A percentile compares a stretch with the other conserved stretches of the same genome.
These are phyloP conservation scores for Dimargaris verticillata DNA, from an alignment of 192 early-diverging fungal species.

Conservation along the genomic window DNA sequence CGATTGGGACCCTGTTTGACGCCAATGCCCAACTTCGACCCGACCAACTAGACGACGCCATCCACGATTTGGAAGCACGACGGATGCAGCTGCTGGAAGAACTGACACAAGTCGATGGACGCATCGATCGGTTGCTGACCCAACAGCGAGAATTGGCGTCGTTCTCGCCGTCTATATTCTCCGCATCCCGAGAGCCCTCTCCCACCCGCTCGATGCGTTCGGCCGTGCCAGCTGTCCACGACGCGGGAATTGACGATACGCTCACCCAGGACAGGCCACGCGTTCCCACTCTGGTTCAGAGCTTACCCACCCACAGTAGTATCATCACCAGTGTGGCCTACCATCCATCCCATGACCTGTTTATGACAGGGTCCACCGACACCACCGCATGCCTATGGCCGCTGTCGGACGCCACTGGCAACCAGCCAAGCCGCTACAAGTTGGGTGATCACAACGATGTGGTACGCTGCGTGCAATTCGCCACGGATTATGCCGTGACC, in stretches of 20 bases:
- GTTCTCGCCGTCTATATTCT: neutral
- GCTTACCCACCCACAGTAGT: conserved; percentile 1
- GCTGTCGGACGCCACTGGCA: conserved; percentile 25
- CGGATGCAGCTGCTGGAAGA: neutral
- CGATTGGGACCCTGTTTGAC: no score
- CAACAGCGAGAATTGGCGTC: neutral
- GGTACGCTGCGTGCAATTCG: conserved; percentile 21
- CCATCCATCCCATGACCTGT: conserved; percentile 31
- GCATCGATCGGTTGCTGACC: neutral
- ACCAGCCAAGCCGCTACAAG: conserved; percentile 18
- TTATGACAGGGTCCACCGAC: conserved; percentile 51
- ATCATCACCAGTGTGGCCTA: conserved; percentile 35
- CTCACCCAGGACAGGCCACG: neutral
- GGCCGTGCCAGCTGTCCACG: neutral
- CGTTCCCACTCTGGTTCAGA: neutral
- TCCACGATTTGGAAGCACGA: neutral
- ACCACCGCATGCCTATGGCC: conserved; percentile 53
- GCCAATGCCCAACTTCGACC: no score
- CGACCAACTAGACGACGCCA: conserved; percentile 5
- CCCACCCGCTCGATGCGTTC: neutral
- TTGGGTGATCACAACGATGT: conserved; percentile 21
- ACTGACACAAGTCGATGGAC: neutral
- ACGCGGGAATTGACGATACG: neutral
- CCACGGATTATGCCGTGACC: conserved; percentile 31
- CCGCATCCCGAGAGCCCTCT: neutral